phyloP scores from a whole-genome alignment of 1,139 yeast species.

The Candida tunisiensis region DNA sequence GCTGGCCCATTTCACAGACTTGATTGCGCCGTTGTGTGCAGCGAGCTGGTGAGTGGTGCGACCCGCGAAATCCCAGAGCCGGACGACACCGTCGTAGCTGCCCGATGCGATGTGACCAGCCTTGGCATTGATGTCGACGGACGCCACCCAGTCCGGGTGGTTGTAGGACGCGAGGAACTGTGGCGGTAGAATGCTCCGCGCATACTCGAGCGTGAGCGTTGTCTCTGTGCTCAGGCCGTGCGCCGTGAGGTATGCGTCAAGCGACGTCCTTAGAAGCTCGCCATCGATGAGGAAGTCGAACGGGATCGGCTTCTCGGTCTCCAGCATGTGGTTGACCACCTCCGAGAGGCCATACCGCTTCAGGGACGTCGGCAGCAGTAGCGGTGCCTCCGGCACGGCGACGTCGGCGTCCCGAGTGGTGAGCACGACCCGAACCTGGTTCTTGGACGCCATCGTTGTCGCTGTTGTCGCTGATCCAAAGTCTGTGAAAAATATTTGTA shows the following conservation, averaged over 20 bases:
- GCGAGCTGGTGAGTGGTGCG: conserved; percentile 61
- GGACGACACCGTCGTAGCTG: conserved; percentile 84
- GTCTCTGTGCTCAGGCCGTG: conserved; percentile 78
- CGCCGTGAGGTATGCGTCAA: conserved; percentile 59
- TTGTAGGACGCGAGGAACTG: conserved; percentile 73
- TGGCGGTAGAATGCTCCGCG: conserved; percentile 88
- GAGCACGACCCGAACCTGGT: conserved; percentile 59
- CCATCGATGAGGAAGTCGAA: conserved; percentile 90
- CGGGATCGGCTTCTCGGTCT: conserved; percentile 48
- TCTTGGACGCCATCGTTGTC: conserved; percentile 2
- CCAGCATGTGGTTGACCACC: conserved; percentile 76
- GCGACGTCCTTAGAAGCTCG: conserved; percentile 53
- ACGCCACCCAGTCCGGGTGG: conserved; percentile 93
- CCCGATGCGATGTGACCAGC: conserved; percentile 51
- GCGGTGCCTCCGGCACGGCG: conserved; percentile 63
- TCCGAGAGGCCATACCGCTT: conserved; percentile 89
- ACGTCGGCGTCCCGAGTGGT: conserved; percentile 79
- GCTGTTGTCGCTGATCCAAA: background rate
- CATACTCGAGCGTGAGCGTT: conserved; percentile 67
- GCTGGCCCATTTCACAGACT: conserved; percentile 57
- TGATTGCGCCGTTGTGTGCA: conserved; percentile 81
- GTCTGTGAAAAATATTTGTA: background rate
- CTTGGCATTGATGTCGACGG: conserved; percentile 32
- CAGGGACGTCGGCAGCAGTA: conserved; percentile 72
- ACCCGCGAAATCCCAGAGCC: conserved; percentile 82